These are phyloP conservation scores for Fraxinus anomala DNA, from an alignment of 257 asterid species.

Conservation along the genomic window DNA sequence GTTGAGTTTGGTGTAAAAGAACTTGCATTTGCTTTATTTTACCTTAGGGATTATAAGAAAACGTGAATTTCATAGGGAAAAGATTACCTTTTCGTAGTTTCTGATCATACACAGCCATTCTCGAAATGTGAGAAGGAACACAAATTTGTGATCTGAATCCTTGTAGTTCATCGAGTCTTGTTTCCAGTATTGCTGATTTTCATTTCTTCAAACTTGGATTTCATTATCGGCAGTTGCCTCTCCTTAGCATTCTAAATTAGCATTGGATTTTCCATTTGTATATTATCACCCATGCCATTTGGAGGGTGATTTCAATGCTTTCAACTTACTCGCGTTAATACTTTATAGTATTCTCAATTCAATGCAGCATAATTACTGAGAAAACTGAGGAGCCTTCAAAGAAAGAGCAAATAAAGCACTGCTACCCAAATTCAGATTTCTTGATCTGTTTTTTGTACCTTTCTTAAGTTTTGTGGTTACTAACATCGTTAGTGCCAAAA, in stretches of 20 bases:
- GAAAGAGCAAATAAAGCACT: not conserved
- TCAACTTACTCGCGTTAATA: not conserved
- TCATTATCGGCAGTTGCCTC: not conserved
- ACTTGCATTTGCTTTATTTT: not conserved
- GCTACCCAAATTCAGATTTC: not conserved
- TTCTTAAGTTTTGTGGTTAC: not conserved
- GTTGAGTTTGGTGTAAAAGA: not conserved
- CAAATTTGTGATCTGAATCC: conserved; percentile 26
- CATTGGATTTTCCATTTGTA: conserved; percentile 15
- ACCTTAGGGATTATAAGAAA: not conserved
- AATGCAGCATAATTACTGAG: not conserved
- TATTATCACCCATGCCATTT: not conserved
- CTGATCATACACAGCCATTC: conserved; percentile 8
- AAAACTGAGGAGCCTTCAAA: not conserved
- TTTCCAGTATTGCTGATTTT: not conserved
- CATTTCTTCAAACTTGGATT: not conserved
- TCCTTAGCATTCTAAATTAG: not conserved
- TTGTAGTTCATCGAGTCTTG: conserved; percentile 3
- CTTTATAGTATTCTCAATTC: not conserved
- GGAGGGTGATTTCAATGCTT: not conserved
- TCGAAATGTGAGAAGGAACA: not conserved
- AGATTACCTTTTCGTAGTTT: conserved; percentile 5
- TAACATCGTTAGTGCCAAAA: not conserved
- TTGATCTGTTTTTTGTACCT: not conserved
- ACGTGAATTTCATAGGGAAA: conserved; percentile 8